Evolutionary conservation across 495 filamentous ascomycete genomes (phyloP).

Genomic region (Hypoxylon perforatum): DNA sequence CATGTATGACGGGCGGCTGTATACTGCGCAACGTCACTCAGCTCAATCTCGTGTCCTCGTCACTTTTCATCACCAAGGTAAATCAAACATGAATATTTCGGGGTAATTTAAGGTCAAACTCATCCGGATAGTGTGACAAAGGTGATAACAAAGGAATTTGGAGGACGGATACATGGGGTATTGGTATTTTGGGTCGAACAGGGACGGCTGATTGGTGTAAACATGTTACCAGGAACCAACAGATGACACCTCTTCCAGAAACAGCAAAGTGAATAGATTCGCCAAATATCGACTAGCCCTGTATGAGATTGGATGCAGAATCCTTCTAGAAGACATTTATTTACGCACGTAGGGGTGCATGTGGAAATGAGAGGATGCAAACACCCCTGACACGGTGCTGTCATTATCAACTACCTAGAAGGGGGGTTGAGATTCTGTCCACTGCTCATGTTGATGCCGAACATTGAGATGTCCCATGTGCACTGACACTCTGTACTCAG

Average conservation of each 20-base stretch:
- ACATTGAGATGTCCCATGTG: not conserved
- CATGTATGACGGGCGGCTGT: constrained; percentile 37
- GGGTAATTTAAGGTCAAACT: constrained; percentile 14
- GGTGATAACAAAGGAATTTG: not conserved
- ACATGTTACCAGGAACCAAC: constrained; percentile 16
- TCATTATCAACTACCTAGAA: too few relatives aligned
- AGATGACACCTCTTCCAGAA: constrained; percentile 16
- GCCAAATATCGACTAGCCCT: constrained; percentile 31
- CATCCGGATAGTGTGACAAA: constrained; percentile 5
- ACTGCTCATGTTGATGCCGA: too few relatives aligned
- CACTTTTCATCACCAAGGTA: constrained; percentile 1
- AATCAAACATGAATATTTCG: constrained; percentile 13
- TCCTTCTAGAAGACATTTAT: constrained; percentile 34
- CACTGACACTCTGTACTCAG: too few relatives aligned
- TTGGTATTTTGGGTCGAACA: constrained; percentile 1
- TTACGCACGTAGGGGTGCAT: not conserved
- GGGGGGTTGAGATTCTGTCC: too few relatives aligned
- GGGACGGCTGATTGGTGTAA: not conserved
- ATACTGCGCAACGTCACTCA: constrained; percentile 17
- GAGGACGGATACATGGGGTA: constrained; percentile 8
- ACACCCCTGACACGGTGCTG: too few relatives aligned
- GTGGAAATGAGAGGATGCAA: not conserved
- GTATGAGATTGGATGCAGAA: constrained; percentile 28
- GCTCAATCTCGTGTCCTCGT: constrained; percentile 25
- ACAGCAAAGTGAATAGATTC: constrained; percentile 8